Evolutionary conservation across 257 asterid species (phyloP), one percentile per base, ranked within the genome.

Genomic region (Primulina eburnea): DNA sequence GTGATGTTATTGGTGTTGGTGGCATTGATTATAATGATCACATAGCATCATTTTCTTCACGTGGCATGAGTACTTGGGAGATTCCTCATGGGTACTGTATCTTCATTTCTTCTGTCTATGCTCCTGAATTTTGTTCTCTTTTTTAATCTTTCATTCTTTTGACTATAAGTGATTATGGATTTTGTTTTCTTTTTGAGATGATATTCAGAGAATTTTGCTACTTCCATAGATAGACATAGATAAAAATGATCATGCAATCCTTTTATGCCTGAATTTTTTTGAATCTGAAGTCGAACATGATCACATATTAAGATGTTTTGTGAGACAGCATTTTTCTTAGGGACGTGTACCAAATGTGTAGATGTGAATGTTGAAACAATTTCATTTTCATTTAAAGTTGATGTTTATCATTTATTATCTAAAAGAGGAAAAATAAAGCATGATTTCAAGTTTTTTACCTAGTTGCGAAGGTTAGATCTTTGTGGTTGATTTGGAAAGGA

Each of bases 1-100:
- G 97, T 82, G 99, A 94, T 84, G 96, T 94, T 76, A 94, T 94
- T 80, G 97, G 99, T 80, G 97, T 94, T 81, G 99, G 99, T 47
- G 97, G 99, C 79, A 94, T 94, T 76, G 99, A 94, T 88, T 91
- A 94, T 82, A 94, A 78, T 71, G 97, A 94, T 81, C 97, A 94
- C 76, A 91, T 94, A 84, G 99, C 99, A 60, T 88, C 97, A 62
- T 94, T 94, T 84, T 94, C 99, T 18, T 94, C 99, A 71, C 99
- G 99, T 73, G 99, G 99, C 85, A 94, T 94, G 99, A 94, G 99
- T 80, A 94, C 99, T 40, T 94, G 99, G 99, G 99, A 94, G 78
- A 83, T 94, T 84, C 99, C 99, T 80, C 99, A 94, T 74, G 99
- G 99, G 99, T 94, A 90, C 68, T 66, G 62, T 65, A 52, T 74